Evolutionary conservation across 495 filamentous ascomycete species (phyloP), one percentile per base, ranked within the genome.

Genomic region (Opeltia flavorubescens): DNA sequence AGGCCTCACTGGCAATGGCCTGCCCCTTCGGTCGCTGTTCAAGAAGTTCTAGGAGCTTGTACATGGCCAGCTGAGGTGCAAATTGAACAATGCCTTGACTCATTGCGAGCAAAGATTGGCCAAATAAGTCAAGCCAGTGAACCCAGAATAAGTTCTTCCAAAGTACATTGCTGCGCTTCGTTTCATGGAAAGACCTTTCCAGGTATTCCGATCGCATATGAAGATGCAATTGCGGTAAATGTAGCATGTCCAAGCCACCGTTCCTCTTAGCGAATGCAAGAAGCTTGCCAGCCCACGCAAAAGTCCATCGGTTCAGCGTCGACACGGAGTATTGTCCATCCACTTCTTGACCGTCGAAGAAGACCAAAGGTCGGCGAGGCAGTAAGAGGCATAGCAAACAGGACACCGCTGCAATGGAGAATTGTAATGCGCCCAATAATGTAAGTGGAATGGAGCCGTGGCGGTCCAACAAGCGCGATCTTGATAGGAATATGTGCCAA

Each of bases 321-420:
- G 79, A 80, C 8, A 63, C 70, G 0, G 79, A 81, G 38, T 65
- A 67, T 59, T 83, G 70, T 27, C 68, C 61, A 56, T 89, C 85
- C 8, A 91, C 80, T 8, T 65, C 52, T 34, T 71, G 59, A 25
- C 74, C 81, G 27, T 69, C 53, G 18, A 70, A 53, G 43, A 66
- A 69, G 34, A 91, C 75, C 41, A 78, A 68, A 7, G 85, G 84
- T 15, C 84, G 69, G 30, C 85, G 72, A 7, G 82, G 84, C 11
- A 88, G 56, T 15, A 66, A 50, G 4, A 63, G 39, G 44, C 51
- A 66, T 38, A 53, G 52, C 1, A 65, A 5, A 21, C 55, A 65
- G 4, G 59, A 66, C 1, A 65, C 41, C 6, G 57, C 24, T 1
- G 58, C 63, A 26, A 56, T 54, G 11, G 49, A 51, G 15, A 49